These are phyloP conservation scores for Cupressus sempervirens DNA, from an alignment of 75 land plant genomes.

Conservation along the genomic window DNA sequence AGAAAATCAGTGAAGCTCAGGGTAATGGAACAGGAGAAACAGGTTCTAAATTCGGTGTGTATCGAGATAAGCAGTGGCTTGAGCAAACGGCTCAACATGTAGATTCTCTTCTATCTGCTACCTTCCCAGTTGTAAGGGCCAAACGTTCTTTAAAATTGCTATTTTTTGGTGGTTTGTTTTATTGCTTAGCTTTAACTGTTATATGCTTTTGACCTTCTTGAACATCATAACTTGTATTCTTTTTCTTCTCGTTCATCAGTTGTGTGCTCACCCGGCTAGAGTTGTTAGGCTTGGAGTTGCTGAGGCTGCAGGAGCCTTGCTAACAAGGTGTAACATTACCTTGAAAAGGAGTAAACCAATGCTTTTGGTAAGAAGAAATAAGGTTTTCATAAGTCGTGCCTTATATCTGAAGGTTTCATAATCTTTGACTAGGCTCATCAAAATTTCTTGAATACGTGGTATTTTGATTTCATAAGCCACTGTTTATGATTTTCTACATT, in stretches of 20 bases:
- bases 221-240: background rate
- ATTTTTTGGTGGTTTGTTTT: background rate
- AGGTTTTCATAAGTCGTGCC: background rate
- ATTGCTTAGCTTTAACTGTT: background rate
- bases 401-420: background rate
- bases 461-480: too few relatives aligned
- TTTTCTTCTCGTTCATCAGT: conserved; percentile 25
- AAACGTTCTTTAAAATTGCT: conserved; percentile 1
- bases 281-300: conserved; percentile 68
- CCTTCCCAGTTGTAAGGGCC: conserved; percentile 73
- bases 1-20: background rate
- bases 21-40: conserved; percentile 1
- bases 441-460: background rate
- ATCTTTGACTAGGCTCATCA: background rate
- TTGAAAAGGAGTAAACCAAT: conserved; percentile 56
- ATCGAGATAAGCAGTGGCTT: conserved; percentile 73
- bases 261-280: conserved; percentile 73
- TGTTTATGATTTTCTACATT: background rate
- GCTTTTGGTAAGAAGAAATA: conserved; percentile 61
- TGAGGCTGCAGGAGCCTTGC: conserved; percentile 49
- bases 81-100: conserved; percentile 56
- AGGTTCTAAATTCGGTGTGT: conserved; percentile 27
- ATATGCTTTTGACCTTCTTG: background rate
- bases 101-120: conserved; percentile 52
- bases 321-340: conserved; percentile 57